These are phyloP conservation scores for Candida ulmi DNA, from an alignment of 805 yeast genomes.

Conservation along the genomic window DNA sequence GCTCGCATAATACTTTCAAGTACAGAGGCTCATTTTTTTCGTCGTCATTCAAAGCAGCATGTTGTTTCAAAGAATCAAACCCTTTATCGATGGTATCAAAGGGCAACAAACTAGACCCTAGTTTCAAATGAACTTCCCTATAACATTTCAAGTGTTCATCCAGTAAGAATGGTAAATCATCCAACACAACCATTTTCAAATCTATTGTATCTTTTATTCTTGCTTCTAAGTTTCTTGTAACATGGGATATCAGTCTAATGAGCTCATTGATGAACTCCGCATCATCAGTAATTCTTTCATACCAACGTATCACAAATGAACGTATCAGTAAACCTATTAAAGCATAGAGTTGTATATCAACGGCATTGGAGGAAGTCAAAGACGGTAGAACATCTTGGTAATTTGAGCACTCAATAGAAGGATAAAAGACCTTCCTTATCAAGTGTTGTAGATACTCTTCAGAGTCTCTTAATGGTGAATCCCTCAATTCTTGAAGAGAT, in stretches of 20 bases:
- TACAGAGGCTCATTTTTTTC: slow-evolving; percentile 27
- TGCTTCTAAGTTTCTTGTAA: slow-evolving; percentile 33
- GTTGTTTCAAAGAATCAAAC: slow-evolving; percentile 29
- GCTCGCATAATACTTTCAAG: slow-evolving; percentile 28
- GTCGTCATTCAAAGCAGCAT: slow-evolving; percentile 26
- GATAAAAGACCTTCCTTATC: slow-evolving; percentile 22
- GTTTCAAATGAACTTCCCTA: slow-evolving; percentile 21
- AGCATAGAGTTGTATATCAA: slow-evolving; percentile 42
- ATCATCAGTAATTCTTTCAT: slow-evolving; percentile 34
- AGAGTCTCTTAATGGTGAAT: slow-evolving; percentile 14
- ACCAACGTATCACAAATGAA: slow-evolving; percentile 44
- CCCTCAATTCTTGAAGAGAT: not conserved
- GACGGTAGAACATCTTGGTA: slow-evolving; percentile 28
- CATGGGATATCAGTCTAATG: slow-evolving; percentile 31
- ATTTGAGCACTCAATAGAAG: slow-evolving; percentile 15
- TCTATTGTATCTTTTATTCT: slow-evolving; percentile 28
- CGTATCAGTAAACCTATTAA: slow-evolving; percentile 39
- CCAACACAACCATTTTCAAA: slow-evolving; percentile 32
- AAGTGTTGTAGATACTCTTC: slow-evolving; percentile 22
- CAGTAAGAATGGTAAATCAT: slow-evolving; percentile 38
- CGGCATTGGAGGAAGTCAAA: slow-evolving; percentile 31
- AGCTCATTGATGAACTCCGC: slow-evolving; percentile 37
- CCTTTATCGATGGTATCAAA: slow-evolving; percentile 26
- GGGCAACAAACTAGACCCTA: slow-evolving; percentile 28
- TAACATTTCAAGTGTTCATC: slow-evolving; percentile 31